Evolutionary conservation across 345 rosid species (phyloP).

Genomic region (Salix udensis): DNA sequence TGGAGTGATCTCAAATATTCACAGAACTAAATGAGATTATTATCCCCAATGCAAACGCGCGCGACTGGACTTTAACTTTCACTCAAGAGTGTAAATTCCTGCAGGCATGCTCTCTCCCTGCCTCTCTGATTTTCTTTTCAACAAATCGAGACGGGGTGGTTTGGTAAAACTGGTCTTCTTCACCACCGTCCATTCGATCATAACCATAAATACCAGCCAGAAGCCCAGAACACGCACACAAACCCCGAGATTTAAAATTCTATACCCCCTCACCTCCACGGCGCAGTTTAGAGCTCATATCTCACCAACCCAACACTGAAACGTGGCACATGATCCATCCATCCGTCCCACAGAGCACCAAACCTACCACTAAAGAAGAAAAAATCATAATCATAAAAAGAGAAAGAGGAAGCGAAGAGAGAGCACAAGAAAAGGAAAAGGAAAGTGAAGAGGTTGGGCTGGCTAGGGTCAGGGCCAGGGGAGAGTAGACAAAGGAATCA

Average conservation of each 20-base stretch:
- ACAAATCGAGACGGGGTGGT: too few species aligned
- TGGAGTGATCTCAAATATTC: too few species aligned
- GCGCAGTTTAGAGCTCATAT: neutral
- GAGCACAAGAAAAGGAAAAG: neutral
- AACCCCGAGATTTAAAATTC: neutral
- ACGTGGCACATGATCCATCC: slow-evolving; percentile 11
- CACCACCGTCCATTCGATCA: too few species aligned
- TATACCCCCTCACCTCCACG: neutral
- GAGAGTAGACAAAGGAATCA: slow-evolving; percentile 37
- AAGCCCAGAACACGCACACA: too few species aligned
- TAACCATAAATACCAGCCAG: too few species aligned
- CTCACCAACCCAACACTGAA: neutral
- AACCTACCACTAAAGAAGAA: neutral
- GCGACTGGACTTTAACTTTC: too few species aligned
- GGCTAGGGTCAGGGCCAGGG: neutral
- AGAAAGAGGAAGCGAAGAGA: neutral
- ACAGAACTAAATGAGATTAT: too few species aligned
- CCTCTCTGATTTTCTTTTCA: too few species aligned
- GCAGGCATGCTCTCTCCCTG: too few species aligned
- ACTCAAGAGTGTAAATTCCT: too few species aligned
- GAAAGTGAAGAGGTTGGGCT: neutral
- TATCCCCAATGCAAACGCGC: too few species aligned
- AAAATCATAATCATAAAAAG: neutral
- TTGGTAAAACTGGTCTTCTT: too few species aligned
- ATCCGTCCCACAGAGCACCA: neutral